Percentiles rank a stretch among this genome's conserved stretches.
phyloP scores from a whole-genome alignment of 1,284 basidiomycete species.

The Polyporus tsugae region DNA sequence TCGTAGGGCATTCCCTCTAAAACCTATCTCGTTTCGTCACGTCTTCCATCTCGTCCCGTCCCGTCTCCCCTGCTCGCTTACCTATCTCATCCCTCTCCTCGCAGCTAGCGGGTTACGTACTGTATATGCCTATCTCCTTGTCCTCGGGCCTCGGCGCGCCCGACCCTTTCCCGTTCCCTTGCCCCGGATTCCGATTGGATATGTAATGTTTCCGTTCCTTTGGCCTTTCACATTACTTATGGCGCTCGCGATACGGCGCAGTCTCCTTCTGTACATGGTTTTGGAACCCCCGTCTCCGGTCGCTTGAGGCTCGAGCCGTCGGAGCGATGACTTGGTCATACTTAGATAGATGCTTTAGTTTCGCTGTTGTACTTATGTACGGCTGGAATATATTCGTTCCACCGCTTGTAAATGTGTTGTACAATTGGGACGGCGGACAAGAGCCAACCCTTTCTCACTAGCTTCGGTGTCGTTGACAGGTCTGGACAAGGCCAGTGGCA shows the following conservation, averaged over 20 bases:
- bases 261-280: slow-evolving; percentile 4
- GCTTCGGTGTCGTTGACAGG: too few species aligned
- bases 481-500: too few species aligned
- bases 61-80: neutral
- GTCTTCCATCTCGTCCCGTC: slow-evolving; percentile 2
- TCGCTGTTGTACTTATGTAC: neutral
- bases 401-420: neutral
- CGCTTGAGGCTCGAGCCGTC: neutral
- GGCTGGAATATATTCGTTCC: neutral
- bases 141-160: neutral
- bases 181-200: neutral
- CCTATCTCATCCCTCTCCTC: neutral
- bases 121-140: neutral
- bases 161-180: too few species aligned
- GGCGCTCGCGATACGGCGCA: slow-evolving; percentile 1
- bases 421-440: too few species aligned
- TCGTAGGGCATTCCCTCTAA: slow-evolving; percentile 38
- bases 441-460: too few species aligned
- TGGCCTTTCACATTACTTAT: slow-evolving; percentile 5
- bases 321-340: neutral
- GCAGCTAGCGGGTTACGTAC: neutral
- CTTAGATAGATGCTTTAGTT: neutral
- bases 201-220: neutral
- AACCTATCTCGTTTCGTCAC: slow-evolving; percentile 3
- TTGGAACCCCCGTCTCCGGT: neutral